Evolutionary conservation across 306 rosid genomes (phyloP).

Genomic region (Lathyrus sativus): DNA sequence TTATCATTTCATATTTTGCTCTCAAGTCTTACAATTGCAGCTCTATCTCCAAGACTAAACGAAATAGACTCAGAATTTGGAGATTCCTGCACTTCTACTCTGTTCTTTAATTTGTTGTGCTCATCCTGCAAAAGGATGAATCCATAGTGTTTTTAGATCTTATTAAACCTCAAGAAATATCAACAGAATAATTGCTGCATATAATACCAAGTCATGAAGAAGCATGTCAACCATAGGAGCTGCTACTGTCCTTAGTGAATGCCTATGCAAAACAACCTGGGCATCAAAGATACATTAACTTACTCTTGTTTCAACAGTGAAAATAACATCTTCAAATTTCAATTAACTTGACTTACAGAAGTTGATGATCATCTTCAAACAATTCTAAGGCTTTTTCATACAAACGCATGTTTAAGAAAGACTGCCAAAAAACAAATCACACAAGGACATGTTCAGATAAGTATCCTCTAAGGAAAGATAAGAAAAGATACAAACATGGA

Average conservation of each 20-base stretch:
- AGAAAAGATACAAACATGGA: constrained; percentile 21
- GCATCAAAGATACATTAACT: constrained; percentile 40
- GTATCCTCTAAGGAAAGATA: background rate
- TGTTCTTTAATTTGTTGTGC: constrained; percentile 84
- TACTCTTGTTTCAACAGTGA: constrained; percentile 38
- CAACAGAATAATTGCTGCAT: constrained; percentile 24
- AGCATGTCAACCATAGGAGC: constrained; percentile 70
- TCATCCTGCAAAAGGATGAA: constrained; percentile 60
- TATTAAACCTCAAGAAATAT: constrained; percentile 23
- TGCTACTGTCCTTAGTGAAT: constrained; percentile 85
- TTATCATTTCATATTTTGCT: constrained; percentile 10
- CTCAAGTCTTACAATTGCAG: constrained; percentile 59
- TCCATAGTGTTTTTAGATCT: constrained; percentile 24
- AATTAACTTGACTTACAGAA: constrained; percentile 61
- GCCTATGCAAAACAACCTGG: constrained; percentile 95
- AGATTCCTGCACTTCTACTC: constrained; percentile 68
- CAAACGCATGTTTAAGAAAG: constrained; percentile 92
- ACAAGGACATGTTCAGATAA: constrained; percentile 26
- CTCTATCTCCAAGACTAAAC: constrained; percentile 73
- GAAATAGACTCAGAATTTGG: constrained; percentile 60
- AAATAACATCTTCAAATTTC: constrained; percentile 26
- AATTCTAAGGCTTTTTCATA: constrained; percentile 90
- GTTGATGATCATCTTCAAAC: constrained; percentile 94
- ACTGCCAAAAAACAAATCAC: constrained; percentile 58
- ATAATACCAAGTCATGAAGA: constrained; percentile 69